Conservation (phyloP, 495 filamentous ascomycete genomes). For the Neurospora sp. region DNA sequence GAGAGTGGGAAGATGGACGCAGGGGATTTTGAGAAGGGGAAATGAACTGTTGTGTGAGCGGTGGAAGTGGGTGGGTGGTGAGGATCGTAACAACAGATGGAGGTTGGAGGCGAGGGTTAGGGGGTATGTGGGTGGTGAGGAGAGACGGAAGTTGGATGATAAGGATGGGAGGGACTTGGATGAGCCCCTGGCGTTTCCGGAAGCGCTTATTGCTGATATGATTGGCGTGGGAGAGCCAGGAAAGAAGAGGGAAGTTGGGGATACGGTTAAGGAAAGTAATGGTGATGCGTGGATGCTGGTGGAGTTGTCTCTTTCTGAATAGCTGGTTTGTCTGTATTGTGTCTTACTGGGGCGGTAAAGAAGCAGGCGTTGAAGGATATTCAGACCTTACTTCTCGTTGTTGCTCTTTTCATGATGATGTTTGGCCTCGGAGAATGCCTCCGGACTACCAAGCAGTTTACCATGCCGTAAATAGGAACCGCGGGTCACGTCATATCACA, state of each 20-base stretch:
- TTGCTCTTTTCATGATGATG: no score
- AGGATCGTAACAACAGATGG: slow-evolving; percentile 7
- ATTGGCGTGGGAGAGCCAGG: neutral
- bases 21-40: slow-evolving; percentile 9
- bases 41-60: slow-evolving; percentile 5
- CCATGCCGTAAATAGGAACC: no score
- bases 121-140: slow-evolving; percentile 9
- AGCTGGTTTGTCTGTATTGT: no score
- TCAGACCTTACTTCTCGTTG: no score
- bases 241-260: neutral
- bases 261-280: neutral
- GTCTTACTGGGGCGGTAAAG: no score
- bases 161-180: neutral
- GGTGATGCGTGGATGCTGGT: neutral
- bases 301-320: neutral
- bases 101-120: slow-evolving; percentile 9
- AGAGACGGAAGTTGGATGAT: neutral
- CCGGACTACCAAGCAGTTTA: no score
- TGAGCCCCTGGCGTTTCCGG: neutral
- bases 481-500: no score
- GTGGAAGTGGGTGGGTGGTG: slow-evolving; percentile 13
- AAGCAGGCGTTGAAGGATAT: no score
- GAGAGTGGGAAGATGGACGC: slow-evolving; percentile 35
- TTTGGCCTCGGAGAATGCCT: no score
- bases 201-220: neutral